Base-by-base conservation (phyloP, 2,329 filamentous ascomycete genomes). In the Claviceps lovelessii region DNA sequence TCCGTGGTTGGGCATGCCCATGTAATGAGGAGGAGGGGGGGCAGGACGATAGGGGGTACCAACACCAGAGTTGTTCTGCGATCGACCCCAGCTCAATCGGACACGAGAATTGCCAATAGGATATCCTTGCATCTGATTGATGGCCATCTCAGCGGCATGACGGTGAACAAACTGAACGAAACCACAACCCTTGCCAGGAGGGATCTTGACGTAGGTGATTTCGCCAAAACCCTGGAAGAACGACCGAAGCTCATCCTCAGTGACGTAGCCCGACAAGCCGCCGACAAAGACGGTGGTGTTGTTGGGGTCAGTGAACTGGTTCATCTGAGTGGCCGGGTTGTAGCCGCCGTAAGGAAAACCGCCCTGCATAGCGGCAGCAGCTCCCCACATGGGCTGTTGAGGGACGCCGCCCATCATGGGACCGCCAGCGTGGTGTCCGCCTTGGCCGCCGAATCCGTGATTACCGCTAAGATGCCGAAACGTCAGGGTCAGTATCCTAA, bases 61-160 rank as follows among this genome's bases (percentile, higher is more conserved):
- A 57, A 95, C 93, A 56, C 93, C 93, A 58, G 91, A 97, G 79
- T 98, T 98, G 83, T 97, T 98, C 79, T 98, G 93, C 54, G 88
- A 94, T 60, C 93, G 88, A 60, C 93, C 93, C 93, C 93, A 98
- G 70, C 89, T 95, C 62, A 98, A 81, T 65, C 93, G 90, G 57
- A 98, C 93, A 61, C 93, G 90, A 49, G 91, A 97, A 79, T 98
- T 98, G 55, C 93, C 93, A 65, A 98, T 98, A 29, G 93, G 93
- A 70, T 98, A 98, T 58, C 93, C 93, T 74, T 98, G 93, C 93
- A 98, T 98, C 75, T 98, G 93, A 76, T 98, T 98, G 80, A 98
- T 98, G 62, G 93, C 93, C 93, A 98, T 98, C 76, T 98, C 93
- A 15, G 93, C 93, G 53, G 93, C 93, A 67, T 98, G 93, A 61